Conservation (phyloP, 129 eudicot species). For the Tagetes patula region DNA sequence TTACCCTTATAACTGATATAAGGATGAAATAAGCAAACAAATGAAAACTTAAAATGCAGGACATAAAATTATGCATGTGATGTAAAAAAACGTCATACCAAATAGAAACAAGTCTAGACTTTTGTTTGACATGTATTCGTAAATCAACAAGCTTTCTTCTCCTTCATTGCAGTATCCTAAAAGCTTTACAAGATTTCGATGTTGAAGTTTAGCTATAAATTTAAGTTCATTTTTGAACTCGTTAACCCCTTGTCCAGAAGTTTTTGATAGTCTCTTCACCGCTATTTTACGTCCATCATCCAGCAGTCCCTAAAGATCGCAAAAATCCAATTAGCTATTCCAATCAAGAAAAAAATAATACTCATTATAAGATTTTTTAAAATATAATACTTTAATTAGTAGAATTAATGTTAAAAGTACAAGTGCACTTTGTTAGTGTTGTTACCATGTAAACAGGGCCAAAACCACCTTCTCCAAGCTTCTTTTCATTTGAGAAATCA, state of each 20-base stretch:
- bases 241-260: slow-evolving; percentile 42
- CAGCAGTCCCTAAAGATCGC: slow-evolving; percentile 10
- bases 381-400: no score
- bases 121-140: slow-evolving; percentile 25
- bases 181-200: slow-evolving; percentile 43
- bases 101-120: slow-evolving; percentile 27
- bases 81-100: slow-evolving; percentile 9
- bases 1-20: no score
- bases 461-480: slow-evolving; percentile 49
- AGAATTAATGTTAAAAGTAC: no score
- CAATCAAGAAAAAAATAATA: no score
- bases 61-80: no score
- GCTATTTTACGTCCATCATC: slow-evolving; percentile 39
- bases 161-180: slow-evolving; percentile 40
- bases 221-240: slow-evolving; percentile 48
- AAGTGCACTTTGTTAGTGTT: neutral
- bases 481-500: slow-evolving; percentile 27
- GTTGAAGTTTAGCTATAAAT: slow-evolving; percentile 48
- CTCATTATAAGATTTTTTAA: neutral
- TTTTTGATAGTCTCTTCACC: slow-evolving; percentile 41
- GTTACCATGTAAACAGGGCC: slow-evolving; percentile 43
- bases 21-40: neutral
- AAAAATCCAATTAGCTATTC: neutral
- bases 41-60: neutral
- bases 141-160: slow-evolving; percentile 34